A percentile compares a stretch with the other conserved stretches of the same genome.
Conservation (phyloP, 139 green algal genomes). For the Penium margaritaceum region DNA sequence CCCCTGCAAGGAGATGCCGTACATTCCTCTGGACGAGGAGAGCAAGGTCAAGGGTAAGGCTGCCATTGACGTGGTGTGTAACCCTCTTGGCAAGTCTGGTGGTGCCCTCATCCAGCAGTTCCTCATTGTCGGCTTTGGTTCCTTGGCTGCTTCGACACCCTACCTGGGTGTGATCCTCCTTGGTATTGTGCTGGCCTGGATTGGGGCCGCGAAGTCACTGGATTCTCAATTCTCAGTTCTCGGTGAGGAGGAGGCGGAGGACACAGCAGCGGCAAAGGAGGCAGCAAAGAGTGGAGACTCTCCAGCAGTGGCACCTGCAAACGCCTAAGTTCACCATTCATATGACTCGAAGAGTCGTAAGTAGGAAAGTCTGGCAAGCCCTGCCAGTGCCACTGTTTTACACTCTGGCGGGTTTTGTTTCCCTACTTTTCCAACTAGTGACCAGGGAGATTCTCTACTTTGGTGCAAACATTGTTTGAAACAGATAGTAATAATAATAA, state of each 20-base stretch:
- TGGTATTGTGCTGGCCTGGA: constrained; percentile 77
- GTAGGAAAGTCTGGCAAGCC: too few relatives aligned
- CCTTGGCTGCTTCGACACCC: constrained; percentile 84
- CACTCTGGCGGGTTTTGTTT: too few relatives aligned
- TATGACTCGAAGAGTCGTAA: too few relatives aligned
- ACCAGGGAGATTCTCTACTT: too few relatives aligned
- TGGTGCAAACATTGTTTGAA: too few relatives aligned
- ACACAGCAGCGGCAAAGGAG: too few relatives aligned
- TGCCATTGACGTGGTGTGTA: constrained; percentile 98
- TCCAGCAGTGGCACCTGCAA: too few relatives aligned
- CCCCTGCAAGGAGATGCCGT: constrained; percentile 99
- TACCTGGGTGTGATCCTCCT: constrained; percentile 91
- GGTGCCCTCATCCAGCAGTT: constrained; percentile 93
- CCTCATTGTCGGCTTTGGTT: constrained; percentile 95
- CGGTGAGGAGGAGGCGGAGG: constrained; percentile 33
- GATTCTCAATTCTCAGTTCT: constrained; percentile 68
- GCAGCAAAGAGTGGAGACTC: too few relatives aligned
- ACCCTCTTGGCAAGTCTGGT: constrained; percentile 95
- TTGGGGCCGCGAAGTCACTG: constrained; percentile 72
- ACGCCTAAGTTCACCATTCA: too few relatives aligned
- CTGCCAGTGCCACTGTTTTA: too few relatives aligned
- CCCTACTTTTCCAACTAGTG: too few relatives aligned
- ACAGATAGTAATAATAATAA: too few relatives aligned
- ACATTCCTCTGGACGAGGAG: constrained; percentile 94
- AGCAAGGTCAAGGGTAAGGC: constrained; percentile 94